Base-by-base conservation (phyloP, 768 basidiomycete genomes). In the Lentinula sp. region DNA sequence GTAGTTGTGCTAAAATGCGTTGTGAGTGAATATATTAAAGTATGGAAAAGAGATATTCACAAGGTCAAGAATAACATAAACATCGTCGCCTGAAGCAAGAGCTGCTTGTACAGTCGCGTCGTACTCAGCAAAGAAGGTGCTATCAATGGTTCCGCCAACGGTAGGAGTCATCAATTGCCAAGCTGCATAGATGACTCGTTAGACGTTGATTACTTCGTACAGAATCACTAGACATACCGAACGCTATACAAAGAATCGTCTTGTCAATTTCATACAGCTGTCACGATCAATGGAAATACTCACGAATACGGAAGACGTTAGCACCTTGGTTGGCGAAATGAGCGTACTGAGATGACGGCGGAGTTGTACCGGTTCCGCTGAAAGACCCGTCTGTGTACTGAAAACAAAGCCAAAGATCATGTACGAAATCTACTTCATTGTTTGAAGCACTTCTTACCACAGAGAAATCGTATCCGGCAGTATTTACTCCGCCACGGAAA, bases 131-230 rank as follows among this genome's bases (percentile, higher is more conserved):
- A 82, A 77, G 71, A 78, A 81, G 21, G 65, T 72, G n/a, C 69
- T 62, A 67, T 78, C 70, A 65, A 84, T 76, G 13, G 74, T 66
- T 2, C 80, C 81, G 46, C 82, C 81, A 7, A 84, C 66, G 50
- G 73, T 73, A 23, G 79, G 80, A 9, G 79, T 80, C 77, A 79
- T 79, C 53, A 78, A 67, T 63, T 83, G 81, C 81, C 83, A 83
- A 7, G 80, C 81, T 74, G 65, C n/a, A 23, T 63, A 4, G 3
- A 28, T 28, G 28, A 63, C 37, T 37, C 32, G 54, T 35, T 45
- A 34, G 50, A 60, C 31, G 49, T 43, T 31, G 57, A 40, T 28
- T 28, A 60, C 63, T 62, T 42, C 66, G 62, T 65, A 46, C 53
- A 59, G 65, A 52, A 51, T 46, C 31, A 51, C 62, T 65, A 55